These are phyloP conservation scores for Aureobasidium sp. DNA, from an alignment of 2,329 filamentous ascomycete species.

Conservation along the genomic window DNA sequence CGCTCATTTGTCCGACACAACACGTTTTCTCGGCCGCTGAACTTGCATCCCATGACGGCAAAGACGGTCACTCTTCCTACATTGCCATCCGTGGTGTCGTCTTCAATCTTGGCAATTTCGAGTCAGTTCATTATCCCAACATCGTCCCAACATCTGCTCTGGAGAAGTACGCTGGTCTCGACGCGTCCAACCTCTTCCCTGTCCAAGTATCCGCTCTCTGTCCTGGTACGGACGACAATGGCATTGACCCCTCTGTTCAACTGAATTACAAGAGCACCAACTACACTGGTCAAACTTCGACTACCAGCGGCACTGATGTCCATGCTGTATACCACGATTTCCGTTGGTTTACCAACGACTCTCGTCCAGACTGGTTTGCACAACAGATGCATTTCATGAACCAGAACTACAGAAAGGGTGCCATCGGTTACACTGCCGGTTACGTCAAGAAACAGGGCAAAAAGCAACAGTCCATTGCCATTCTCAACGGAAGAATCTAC, in stretches of 20 bases:
- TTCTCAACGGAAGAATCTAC: slow-evolving; percentile 72
- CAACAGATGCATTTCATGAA: slow-evolving; percentile 77
- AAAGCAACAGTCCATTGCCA: slow-evolving; percentile 61
- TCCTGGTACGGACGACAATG: slow-evolving; percentile 61
- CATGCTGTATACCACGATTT: slow-evolving; percentile 90
- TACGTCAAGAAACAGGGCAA: slow-evolving; percentile 66
- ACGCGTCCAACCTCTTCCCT: slow-evolving; percentile 84
- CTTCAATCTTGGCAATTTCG: slow-evolving; percentile 69
- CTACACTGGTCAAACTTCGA: slow-evolving; percentile 54
- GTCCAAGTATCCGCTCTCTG: slow-evolving; percentile 91
- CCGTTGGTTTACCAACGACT: slow-evolving; percentile 72
- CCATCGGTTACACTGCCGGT: slow-evolving; percentile 69
- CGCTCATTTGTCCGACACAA: slow-evolving; percentile 83
- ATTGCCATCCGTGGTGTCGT: slow-evolving; percentile 82
- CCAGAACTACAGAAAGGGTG: slow-evolving; percentile 74
- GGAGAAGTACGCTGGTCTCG: slow-evolving; percentile 73
- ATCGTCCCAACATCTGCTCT: slow-evolving; percentile 54
- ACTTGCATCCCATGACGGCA: slow-evolving; percentile 64
- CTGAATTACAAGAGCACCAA: slow-evolving; percentile 78
- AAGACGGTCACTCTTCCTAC: slow-evolving; percentile 55
- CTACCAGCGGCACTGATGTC: slow-evolving; percentile 57
- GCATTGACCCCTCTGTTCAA: slow-evolving; percentile 62
- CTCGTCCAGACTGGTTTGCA: slow-evolving; percentile 81
- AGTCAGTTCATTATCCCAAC: slow-evolving; percentile 68
- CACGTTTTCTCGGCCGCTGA: slow-evolving; percentile 76